Evolutionary conservation across 139 green algal genomes (phyloP), one percentile per base, ranked within the genome.

Genomic region (Chlorella sp.): DNA sequence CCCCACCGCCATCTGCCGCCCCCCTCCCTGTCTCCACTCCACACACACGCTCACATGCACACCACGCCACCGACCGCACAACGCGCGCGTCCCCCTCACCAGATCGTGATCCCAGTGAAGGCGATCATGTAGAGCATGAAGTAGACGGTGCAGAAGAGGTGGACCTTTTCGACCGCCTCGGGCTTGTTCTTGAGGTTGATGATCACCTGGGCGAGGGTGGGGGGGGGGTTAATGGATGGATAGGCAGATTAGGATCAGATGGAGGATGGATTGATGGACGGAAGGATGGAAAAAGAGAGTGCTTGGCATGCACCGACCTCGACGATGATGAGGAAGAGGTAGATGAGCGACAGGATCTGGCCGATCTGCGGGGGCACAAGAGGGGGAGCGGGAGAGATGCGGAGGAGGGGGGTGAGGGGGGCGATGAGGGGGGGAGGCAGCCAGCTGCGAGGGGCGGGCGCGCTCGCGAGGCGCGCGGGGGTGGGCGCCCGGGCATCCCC

Each of bases 41-140:
- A n/a, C n/a, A n/a, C n/a, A n/a, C n/a, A n/a, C n/a, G n/a, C n/a
- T n/a, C n/a, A n/a, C n/a, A n/a, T n/a, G n/a, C n/a, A n/a, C n/a
- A n/a, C n/a, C n/a, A n/a, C n/a, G n/a, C n/a, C n/a, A n/a, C n/a
- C n/a, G n/a, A n/a, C n/a, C n/a, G n/a, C n/a, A n/a, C n/a, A 55
- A 14, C 46, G 14, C 17, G 46, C 46, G 46, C 46, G 46, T 14
- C 33, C 15, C 23, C 56, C 71, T 43, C 42, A 77, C 58, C 72
- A 81, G 60, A 85, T 85, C 38, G 79, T 81, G 66, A 85, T 75
- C 35, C 67, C 79, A 9, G 79, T 85, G 67, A 85, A 85, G 45
- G 77, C 74, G 17, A 80, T 38, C 79, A 85, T 85, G 48, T 85
- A 85, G 46, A 85, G 73, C 33, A 74, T 77, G 73, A 85, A 85